These are phyloP conservation scores for Colletotrichum sp. DNA, from an alignment of 2,329 filamentous ascomycete genomes.

Conservation along the genomic window DNA sequence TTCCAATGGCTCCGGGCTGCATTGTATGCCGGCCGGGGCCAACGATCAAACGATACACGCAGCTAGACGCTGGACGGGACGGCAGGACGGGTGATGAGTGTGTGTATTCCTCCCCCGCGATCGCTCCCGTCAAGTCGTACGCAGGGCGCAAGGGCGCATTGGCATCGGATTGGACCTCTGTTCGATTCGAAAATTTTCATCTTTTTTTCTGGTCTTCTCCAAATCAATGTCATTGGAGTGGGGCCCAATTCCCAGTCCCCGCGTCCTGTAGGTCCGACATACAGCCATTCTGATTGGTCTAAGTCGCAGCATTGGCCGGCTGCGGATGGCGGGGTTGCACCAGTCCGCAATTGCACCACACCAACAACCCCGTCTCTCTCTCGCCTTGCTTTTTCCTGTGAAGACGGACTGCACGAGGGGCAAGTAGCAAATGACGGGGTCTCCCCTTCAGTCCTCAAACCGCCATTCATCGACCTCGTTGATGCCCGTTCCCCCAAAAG, in stretches of 20 bases:
- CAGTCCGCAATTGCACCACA: not conserved
- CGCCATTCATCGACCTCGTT: not conserved
- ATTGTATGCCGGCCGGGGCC: not conserved
- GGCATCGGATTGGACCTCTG: not conserved
- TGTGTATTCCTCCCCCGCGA: not conserved
- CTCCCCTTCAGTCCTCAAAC: not conserved
- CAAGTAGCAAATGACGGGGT: not conserved
- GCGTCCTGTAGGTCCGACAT: not conserved
- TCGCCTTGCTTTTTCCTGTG: not conserved
- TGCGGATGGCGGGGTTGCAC: constrained; percentile 4
- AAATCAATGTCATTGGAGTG: not conserved
- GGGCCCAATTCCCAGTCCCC: not conserved
- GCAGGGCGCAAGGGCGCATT: not conserved
- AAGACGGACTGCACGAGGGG: not conserved
- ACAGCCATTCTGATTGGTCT: not conserved
- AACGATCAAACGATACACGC: not conserved
- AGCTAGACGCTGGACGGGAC: not conserved
- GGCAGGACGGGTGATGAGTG: not conserved
- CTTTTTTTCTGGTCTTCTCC: not conserved
- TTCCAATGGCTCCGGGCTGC: not conserved
- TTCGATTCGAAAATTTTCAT: not conserved
- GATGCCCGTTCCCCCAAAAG: not conserved
- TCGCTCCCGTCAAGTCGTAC: not conserved
- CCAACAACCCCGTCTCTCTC: not conserved
- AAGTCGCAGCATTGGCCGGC: not conserved